Base-by-base conservation (phyloP, 805 yeast genomes). In the Pichia membranifaciens region DNA sequence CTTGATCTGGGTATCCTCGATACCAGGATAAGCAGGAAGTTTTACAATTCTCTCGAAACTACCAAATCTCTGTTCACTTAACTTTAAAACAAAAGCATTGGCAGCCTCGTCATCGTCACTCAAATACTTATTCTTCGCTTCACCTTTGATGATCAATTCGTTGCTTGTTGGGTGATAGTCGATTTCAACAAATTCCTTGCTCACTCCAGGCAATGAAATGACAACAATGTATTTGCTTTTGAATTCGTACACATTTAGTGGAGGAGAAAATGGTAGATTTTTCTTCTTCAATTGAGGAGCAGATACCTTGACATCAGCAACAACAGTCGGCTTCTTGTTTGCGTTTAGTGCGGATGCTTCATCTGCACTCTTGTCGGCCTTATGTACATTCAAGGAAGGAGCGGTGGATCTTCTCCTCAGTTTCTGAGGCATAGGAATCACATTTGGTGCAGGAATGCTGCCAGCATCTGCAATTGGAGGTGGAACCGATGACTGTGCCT, bases 101-200 rank as follows among this genome's bases (percentile, higher is more conserved):
- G 67, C 67, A 18, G 67, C 68, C n/a, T 54, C 46, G 13, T 50
- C 44, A 41, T 61, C 66, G 35, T 59, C 65, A 28, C 69, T 60
- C 4, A 69, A 67, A 21, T 66, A 61, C 42, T 62, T 65, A 46
- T 71, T 70, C 21, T 65, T 66, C n/a, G 68, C 63, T 6, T 67
- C 69, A 31, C 84, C 85, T 50, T 73, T 75, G 33, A 80, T 64
- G 16, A 75, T 66, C 49, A 80, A 54, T 51, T 78, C 82, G 53
- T 74, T 73, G 12, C 76, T 69, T 1, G 80, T 68, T 33, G 84
- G 81, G 55, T 80, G 84, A 61, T 70, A 79, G 55, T 80, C 81
- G 37, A 80, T 71, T 43, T 73, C 75, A 52, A 80, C 72, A 16
- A 75, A 70, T 36, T 72, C 70, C 20, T 76, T 72, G 29, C 70